Evolutionary conservation across 2,329 filamentous ascomycete species (phyloP).

Genomic region (Fusarium sambucinum): DNA sequence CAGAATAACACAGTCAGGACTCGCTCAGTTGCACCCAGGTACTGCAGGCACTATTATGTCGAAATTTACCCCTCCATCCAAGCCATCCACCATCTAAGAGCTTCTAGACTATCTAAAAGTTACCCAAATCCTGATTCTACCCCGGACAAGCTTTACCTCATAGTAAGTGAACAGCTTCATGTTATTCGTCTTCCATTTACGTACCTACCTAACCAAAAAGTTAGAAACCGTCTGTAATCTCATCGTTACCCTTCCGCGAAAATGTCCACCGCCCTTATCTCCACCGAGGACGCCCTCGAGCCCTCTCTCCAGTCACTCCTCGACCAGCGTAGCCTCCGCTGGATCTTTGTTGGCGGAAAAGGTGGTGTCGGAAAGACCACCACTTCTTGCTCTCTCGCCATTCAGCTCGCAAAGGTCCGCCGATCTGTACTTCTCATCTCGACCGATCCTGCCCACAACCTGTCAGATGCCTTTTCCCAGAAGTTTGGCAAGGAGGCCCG

Average conservation of each 20-base stretch:
- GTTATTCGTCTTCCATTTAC: neutral
- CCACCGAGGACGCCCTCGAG: constrained; percentile 80
- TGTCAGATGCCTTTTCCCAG: constrained; percentile 97
- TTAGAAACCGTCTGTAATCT: neutral
- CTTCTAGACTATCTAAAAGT: constrained; percentile 50
- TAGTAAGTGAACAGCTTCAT: neutral
- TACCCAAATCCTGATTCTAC: constrained; percentile 37
- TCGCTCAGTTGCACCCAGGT: fast-evolving
- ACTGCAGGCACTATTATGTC: constrained; percentile 23
- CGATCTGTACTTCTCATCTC: constrained; percentile 98
- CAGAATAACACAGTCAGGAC: constrained; percentile 27
- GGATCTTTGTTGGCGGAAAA: constrained; percentile 99
- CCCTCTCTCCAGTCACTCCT: constrained; percentile 94
- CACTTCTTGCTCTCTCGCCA: constrained; percentile 98
- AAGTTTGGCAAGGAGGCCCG: constrained; percentile 99
- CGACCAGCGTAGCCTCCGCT: constrained; percentile 93
- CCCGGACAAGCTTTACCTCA: constrained; percentile 10
- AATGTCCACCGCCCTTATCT: constrained; percentile 58
- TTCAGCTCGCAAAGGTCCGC: constrained; percentile 94
- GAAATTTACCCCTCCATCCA: constrained; percentile 34
- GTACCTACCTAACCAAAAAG: neutral
- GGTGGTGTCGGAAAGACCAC: constrained; percentile 99
- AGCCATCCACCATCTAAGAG: constrained; percentile 38
- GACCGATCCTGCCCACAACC: constrained; percentile 97
- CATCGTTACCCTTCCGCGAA: neutral